Conservation (phyloP, 306 rosid genomes). For the Oxytropis ochrocephala region DNA sequence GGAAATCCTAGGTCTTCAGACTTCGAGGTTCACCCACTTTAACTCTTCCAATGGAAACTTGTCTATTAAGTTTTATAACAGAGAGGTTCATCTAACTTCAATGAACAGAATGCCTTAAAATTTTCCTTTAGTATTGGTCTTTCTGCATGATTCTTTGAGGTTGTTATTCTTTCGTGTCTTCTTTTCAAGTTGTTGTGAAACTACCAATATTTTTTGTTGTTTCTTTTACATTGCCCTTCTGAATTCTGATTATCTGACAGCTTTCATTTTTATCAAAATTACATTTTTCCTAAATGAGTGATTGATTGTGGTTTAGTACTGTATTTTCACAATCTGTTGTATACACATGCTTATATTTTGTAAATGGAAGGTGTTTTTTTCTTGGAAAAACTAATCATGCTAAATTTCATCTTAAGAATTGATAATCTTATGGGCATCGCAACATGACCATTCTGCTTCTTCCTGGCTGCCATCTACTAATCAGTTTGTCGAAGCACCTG, state of each 20-base stretch:
- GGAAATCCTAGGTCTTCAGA: slow-evolving; percentile 91
- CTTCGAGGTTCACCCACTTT: slow-evolving; percentile 52
- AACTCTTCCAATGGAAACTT: not conserved
- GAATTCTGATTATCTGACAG: not conserved
- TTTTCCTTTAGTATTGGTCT: not conserved
- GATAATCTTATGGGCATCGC: not conserved
- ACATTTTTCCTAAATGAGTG: not conserved
- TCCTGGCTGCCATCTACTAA: not conserved
- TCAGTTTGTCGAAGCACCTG: not conserved
- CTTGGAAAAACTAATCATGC: not conserved
- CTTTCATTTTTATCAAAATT: not conserved
- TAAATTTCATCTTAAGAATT: not conserved
- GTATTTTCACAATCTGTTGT: slow-evolving; percentile 5
- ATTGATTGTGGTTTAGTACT: too few relatives aligned
- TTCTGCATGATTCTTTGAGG: not conserved
- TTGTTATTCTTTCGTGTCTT: not conserved
- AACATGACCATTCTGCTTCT: not conserved
- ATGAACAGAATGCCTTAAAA: too few relatives aligned
- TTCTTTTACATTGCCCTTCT: not conserved
- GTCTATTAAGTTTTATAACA: not conserved
- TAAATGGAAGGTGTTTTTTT: not conserved
- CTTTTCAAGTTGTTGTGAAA: not conserved
- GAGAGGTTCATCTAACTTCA: too few relatives aligned
- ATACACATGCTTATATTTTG: not conserved
- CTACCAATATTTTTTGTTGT: slow-evolving; percentile 1